Conservation (phyloP, 176 grass and related monocot species). For the Zoysia japonica region DNA sequence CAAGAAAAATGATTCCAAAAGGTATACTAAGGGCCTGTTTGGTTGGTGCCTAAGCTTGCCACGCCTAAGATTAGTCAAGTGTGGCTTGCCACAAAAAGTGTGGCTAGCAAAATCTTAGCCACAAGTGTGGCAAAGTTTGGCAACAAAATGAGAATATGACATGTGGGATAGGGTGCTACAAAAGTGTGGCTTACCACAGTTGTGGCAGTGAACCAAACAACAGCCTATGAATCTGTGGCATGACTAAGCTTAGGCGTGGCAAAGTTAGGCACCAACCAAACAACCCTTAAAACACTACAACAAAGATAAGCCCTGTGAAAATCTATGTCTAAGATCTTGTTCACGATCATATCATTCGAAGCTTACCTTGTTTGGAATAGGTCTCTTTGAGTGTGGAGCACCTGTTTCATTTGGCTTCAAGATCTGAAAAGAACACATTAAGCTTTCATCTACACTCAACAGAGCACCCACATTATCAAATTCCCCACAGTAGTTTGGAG, state of each 20-base stretch:
- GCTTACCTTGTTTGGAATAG: constrained; percentile 63
- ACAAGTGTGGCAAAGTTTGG: no score
- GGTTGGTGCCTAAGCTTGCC: no score
- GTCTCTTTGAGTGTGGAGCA: constrained; percentile 50
- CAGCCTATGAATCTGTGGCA: no score
- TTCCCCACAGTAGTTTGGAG: constrained; percentile 82
- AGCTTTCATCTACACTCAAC: constrained; percentile 71
- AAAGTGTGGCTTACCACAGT: no score
- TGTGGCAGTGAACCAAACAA: no score
- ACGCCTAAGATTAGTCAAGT: no score
- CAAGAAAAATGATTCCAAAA: background rate
- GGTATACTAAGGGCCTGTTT: background rate
- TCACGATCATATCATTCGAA: constrained; percentile 17
- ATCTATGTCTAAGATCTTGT: background rate
- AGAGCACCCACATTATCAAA: constrained; percentile 82
- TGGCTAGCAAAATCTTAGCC: no score
- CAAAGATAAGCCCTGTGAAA: background rate
- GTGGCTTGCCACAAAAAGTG: no score
- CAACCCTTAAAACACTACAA: background rate
- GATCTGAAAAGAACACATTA: constrained; percentile 79
- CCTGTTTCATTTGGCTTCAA: constrained; percentile 66
- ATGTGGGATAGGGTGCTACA: no score
- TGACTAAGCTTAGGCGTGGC: no score
- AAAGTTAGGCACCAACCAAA: no score
- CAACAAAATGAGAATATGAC: background rate